These are phyloP conservation scores for Candida pini DNA, from an alignment of 805 yeast species.

Conservation along the genomic window DNA sequence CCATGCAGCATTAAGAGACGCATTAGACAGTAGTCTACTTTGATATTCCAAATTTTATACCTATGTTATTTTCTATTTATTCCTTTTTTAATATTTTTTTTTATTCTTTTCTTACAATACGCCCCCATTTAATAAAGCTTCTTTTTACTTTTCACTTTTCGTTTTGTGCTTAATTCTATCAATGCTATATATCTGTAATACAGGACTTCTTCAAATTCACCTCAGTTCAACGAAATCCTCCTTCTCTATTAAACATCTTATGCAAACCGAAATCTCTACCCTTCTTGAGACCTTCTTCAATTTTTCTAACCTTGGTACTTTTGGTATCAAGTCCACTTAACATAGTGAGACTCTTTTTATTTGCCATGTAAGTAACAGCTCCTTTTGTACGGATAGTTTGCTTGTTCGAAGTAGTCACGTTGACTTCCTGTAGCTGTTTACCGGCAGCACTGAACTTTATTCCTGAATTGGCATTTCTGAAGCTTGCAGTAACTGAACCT, in stretches of 20 bases:
- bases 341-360: slow-evolving; percentile 4
- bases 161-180: neutral
- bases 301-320: slow-evolving; percentile 14
- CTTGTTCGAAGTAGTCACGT: slow-evolving; percentile 25
- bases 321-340: slow-evolving; percentile 1
- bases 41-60: neutral
- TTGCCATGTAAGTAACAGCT: slow-evolving; percentile 24
- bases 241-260: slow-evolving; percentile 9
- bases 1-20: slow-evolving; percentile 43
- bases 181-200: neutral
- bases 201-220: too few relatives aligned
- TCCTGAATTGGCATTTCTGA: slow-evolving; percentile 12
- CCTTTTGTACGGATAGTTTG: slow-evolving; percentile 20
- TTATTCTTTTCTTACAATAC: neutral
- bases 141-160: neutral
- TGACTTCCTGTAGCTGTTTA: slow-evolving; percentile 23
- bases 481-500: slow-evolving; percentile 26
- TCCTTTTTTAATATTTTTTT: neutral
- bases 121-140: neutral
- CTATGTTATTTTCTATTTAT: neutral
- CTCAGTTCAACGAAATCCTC: slow-evolving; percentile 9
- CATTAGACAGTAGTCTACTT: slow-evolving; percentile 28
- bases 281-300: slow-evolving; percentile 14
- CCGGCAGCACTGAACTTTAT: slow-evolving; percentile 21
- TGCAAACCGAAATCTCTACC: slow-evolving; percentile 8